Evolutionary conservation across 108 stramenopile genomes (phyloP), one percentile per base, ranked within the genome.

Genomic region (Bacterosira constricta): DNA sequence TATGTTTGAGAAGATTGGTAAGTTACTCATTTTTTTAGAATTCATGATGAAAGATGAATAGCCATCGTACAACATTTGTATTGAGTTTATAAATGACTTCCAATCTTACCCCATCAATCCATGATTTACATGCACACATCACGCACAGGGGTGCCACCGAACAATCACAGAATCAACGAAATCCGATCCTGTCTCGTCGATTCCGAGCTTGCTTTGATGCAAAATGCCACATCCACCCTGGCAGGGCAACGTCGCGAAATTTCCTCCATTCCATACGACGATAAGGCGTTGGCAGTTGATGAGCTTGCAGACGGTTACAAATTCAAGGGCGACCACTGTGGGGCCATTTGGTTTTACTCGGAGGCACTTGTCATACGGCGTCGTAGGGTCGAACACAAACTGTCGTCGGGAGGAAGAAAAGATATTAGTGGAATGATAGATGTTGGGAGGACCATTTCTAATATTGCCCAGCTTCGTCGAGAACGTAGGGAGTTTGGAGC

Each of bases 401-500:
- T 37, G 23, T n/a, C 55, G 18, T 68, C 66, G 20, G 78, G 66
- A 34, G 61, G 54, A 59, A 41, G 36, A 7, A 54, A 47, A 45
- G 79, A 69, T 44, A 63, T 31, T 3, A 37, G 71, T 38, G 71
- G 63, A 39, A 50, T 67, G 47, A 71, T 80, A 35, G 79, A 80
- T 60, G 63, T 80, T 13, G 79, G 66, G 11, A 53, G 58, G 51
- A 80, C 79, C 31, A 56, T 80, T 21, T 80, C 71, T 42, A 73
- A 49, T 17, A 80, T 80, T 53, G 79, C 79, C 1, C 71, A 80
- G 46, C 31, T 80, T 36, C 71, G 79, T 41, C 41, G 37, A 21
- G 44, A 62, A 21, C 56, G 79, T 31, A 72, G 79, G 59, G 79
- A 80, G 50, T 80, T 80, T 63, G 71, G 68, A 50, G 79, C 79